Evolutionary conservation across 2,329 filamentous ascomycete genomes (phyloP).

Genomic region (Epichloe gansuensis): DNA sequence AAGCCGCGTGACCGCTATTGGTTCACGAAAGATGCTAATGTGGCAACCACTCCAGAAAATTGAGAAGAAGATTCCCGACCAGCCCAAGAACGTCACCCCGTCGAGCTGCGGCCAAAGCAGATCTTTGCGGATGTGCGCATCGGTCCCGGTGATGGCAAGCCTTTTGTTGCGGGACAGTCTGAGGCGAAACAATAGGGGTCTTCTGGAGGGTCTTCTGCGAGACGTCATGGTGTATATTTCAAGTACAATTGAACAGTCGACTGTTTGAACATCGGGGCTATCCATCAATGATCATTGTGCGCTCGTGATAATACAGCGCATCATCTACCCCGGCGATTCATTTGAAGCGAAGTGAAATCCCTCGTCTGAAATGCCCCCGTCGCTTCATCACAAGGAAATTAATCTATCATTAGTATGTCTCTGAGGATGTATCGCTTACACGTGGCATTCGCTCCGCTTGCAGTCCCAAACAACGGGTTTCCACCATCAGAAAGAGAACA

Average conservation of each 20-base stretch:
- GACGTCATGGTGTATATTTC: slow-evolving; percentile 2
- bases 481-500: too few species aligned
- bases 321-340: too few species aligned
- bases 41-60: slow-evolving; percentile 47
- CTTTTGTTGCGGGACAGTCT: slow-evolving; percentile 24
- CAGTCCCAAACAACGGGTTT: too few species aligned
- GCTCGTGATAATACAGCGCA: too few species aligned
- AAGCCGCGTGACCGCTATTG: background rate
- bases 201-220: background rate
- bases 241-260: background rate
- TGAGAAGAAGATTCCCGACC: slow-evolving; percentile 68
- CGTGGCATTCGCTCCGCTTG: too few species aligned
- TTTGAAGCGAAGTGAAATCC: too few species aligned
- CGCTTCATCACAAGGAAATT: too few species aligned
- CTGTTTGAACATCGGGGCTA: background rate
- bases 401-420: too few species aligned
- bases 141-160: slow-evolving; percentile 30
- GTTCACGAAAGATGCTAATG: background rate
- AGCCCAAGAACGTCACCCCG: slow-evolving; percentile 57
- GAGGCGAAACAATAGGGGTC: slow-evolving; percentile 23
- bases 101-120: slow-evolving; percentile 58
- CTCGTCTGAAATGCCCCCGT: too few species aligned
- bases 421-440: too few species aligned
- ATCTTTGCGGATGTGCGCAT: slow-evolving; percentile 46
- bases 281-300: too few species aligned